Evolutionary conservation across 2,329 filamentous ascomycete species (phyloP).

Genomic region (Ophiostoma fasciatum): DNA sequence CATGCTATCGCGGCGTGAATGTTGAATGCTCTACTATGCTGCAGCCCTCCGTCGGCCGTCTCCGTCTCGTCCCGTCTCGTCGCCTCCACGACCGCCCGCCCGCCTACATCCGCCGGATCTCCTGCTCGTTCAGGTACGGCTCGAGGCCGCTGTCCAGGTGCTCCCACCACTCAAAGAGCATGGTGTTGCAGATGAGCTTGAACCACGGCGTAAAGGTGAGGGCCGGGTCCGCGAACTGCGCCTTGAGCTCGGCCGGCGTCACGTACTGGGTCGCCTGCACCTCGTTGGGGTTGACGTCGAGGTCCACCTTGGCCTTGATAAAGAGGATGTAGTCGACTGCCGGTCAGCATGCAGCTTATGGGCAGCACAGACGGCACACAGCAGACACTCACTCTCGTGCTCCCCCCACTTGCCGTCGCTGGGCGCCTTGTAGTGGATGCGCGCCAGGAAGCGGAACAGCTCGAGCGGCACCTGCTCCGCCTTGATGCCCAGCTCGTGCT

Average conservation of each 20-base stretch:
- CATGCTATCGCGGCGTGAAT: no score
- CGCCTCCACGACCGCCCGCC: no score
- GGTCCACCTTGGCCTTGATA: constrained; percentile 83
- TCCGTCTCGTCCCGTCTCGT: no score
- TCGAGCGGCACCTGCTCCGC: constrained; percentile 77
- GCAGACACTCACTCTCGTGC: constrained; percentile 75
- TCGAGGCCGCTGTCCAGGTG: constrained; percentile 69
- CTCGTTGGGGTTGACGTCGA: constrained; percentile 75
- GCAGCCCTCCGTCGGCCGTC: no score
- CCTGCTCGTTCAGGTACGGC: constrained; percentile 70
- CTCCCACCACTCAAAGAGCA: constrained; percentile 97
- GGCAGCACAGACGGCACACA: background rate
- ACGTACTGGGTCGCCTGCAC: constrained; percentile 77
- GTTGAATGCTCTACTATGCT: no score
- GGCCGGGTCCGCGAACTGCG: constrained; percentile 66
- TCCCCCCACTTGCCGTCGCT: constrained; percentile 98
- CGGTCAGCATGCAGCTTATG: background rate
- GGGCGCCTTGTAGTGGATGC: constrained; percentile 96
- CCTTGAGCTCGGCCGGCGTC: constrained; percentile 63
- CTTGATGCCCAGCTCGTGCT: constrained; percentile 91
- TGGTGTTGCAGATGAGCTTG: constrained; percentile 93
- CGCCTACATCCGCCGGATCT: constrained; percentile 73
- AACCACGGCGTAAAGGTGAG: constrained; percentile 97
- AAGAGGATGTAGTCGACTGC: constrained; percentile 97
- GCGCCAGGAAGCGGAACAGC: constrained; percentile 82